Conservation (phyloP, 306 rosid genomes). For the apple (Malus domestica) region ASM211411v1 NC_041800.1:5930001-5930500, state of each 20-base stretch:
- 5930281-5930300: not conserved
- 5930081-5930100: constrained; percentile 99
- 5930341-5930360: not conserved
- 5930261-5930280: constrained; percentile 8
- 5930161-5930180: constrained; percentile 87
- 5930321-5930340: not conserved
- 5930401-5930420: not conserved
- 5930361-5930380: not conserved
- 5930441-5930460: not conserved
- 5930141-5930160: constrained; percentile 99
- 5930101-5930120: constrained; percentile 99
- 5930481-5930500: not conserved
- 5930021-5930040: constrained; percentile 20
- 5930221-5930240: constrained; percentile 90
- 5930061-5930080: constrained; percentile 99
- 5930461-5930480: not conserved
- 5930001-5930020: not conserved
- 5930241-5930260: constrained; percentile 9
- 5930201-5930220: constrained; percentile 98
- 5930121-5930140: constrained; percentile 99
- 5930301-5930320: not conserved
- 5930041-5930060: constrained; percentile 99
- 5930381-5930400: not conserved
- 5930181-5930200: constrained; percentile 96
- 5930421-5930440: not conserved